Conservation (phyloP, 371 early-diverging fungal genomes). For the Mucor irregularis region DNA sequence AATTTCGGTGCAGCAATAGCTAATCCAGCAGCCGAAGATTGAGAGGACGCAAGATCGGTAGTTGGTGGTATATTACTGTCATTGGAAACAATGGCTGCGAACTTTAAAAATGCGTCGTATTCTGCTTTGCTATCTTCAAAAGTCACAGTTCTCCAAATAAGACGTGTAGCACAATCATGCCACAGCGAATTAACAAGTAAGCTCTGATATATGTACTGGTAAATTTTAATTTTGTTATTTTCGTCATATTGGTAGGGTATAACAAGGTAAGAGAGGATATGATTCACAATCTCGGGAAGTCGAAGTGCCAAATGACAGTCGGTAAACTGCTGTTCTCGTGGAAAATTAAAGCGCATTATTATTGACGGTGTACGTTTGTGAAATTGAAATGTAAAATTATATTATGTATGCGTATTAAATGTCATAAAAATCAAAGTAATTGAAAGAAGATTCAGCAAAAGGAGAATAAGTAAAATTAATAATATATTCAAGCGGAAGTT, state of each 20-base stretch:
- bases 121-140: conserved; percentile 33
- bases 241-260: conserved; percentile 1
- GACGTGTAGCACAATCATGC: conserved; percentile 31
- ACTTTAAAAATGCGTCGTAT: conserved; percentile 24
- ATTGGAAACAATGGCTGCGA: conserved; percentile 8
- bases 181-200: conserved; percentile 28
- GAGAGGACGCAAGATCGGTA: not conserved
- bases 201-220: conserved; percentile 23
- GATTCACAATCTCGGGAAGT: conserved; percentile 27
- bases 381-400: no score
- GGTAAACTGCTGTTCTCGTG: not conserved
- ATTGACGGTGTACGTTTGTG: no score
- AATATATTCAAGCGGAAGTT: no score
- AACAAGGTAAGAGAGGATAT: conserved; percentile 15
- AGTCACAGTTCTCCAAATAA: conserved; percentile 25
- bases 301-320: conserved; percentile 13
- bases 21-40: conserved; percentile 6
- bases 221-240: conserved; percentile 2
- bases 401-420: no score
- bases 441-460: no score
- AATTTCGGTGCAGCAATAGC: conserved; percentile 17
- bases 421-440: no score
- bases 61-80: not conserved
- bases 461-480: no score
- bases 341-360: not conserved